phyloP scores from a whole-genome alignment of 2,329 filamentous ascomycete genomes.

The Claviceps arundinis region DNA sequence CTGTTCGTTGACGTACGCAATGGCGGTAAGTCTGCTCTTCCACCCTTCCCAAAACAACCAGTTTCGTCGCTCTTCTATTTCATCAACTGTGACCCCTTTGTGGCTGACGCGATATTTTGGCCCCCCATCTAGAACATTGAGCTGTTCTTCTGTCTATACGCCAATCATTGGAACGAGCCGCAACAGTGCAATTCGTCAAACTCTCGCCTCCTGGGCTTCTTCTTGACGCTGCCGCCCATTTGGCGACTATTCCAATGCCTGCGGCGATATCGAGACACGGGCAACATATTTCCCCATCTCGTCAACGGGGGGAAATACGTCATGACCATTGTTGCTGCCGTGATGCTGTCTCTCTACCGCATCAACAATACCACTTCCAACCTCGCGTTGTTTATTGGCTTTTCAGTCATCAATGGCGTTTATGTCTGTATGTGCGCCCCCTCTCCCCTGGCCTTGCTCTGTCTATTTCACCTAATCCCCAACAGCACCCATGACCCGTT shows the following conservation, averaged over 20 bases:
- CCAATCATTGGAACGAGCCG: slow-evolving; percentile 61
- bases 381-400: slow-evolving; percentile 63
- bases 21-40: slow-evolving; percentile 50
- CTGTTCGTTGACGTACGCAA: slow-evolving; percentile 84
- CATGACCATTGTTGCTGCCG: slow-evolving; percentile 69
- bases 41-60: neutral
- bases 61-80: too few species aligned
- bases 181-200: slow-evolving; percentile 72
- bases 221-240: slow-evolving; percentile 69
- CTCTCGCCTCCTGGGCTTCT: slow-evolving; percentile 74
- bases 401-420: slow-evolving; percentile 67
- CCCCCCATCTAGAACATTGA: slow-evolving; percentile 55
- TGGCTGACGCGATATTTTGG: neutral
- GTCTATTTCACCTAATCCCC: neutral
- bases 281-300: slow-evolving; percentile 80
- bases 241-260: slow-evolving; percentile 88
- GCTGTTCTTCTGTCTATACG: slow-evolving; percentile 89
- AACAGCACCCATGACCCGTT: neutral
- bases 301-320: slow-evolving; percentile 87
- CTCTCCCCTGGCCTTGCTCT: too few species aligned
- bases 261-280: slow-evolving; percentile 75
- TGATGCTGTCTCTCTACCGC: slow-evolving; percentile 71
- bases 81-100: neutral
- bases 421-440: slow-evolving; percentile 49
- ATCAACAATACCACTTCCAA: slow-evolving; percentile 45